These are phyloP conservation scores for Microglena sp. DNA, from an alignment of 139 green algal genomes.

Conservation along the genomic window DNA sequence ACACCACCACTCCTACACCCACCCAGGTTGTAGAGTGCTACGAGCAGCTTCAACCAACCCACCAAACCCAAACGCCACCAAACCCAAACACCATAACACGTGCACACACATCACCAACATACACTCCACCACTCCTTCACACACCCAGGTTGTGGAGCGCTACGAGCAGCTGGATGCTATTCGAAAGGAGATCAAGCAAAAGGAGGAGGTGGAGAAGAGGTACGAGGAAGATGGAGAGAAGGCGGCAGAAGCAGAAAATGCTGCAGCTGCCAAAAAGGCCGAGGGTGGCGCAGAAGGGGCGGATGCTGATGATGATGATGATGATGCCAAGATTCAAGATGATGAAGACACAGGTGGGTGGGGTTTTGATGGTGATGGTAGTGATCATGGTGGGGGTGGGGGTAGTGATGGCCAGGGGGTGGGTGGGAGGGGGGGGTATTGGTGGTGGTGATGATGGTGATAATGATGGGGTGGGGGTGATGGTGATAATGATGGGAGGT, in stretches of 20 bases:
- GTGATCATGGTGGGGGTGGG: too few species aligned
- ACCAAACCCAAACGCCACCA: too few species aligned
- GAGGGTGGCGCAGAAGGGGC: constrained; percentile 8
- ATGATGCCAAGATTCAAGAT: constrained; percentile 80
- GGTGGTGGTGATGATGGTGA: too few species aligned
- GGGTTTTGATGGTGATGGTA: not conserved
- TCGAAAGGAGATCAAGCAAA: constrained; percentile 59
- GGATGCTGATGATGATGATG: constrained; percentile 22
- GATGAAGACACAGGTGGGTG: constrained; percentile 60
- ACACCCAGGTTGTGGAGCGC: constrained; percentile 52
- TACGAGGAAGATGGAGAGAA: too few species aligned
- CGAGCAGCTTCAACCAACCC: too few species aligned
- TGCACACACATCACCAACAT: too few species aligned
- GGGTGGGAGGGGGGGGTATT: too few species aligned
- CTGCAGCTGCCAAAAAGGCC: not conserved
- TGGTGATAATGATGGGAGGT: constrained; percentile 30
- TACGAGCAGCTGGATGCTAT: constrained; percentile 65
- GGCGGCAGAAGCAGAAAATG: constrained; percentile 13
- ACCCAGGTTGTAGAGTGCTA: too few species aligned
- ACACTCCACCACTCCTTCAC: not conserved
- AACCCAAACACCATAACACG: too few species aligned
- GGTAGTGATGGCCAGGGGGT: too few species aligned
- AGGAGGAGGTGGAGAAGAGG: constrained; percentile 34
- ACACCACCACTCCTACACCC: too few species aligned
- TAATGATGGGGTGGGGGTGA: constrained; percentile 4